A percentile compares a stretch with the other conserved stretches of the same genome.
phyloP scores from a whole-genome alignment of 2,329 filamentous ascomycete genomes.

The Zymoseptoria pseudotritici region DNA sequence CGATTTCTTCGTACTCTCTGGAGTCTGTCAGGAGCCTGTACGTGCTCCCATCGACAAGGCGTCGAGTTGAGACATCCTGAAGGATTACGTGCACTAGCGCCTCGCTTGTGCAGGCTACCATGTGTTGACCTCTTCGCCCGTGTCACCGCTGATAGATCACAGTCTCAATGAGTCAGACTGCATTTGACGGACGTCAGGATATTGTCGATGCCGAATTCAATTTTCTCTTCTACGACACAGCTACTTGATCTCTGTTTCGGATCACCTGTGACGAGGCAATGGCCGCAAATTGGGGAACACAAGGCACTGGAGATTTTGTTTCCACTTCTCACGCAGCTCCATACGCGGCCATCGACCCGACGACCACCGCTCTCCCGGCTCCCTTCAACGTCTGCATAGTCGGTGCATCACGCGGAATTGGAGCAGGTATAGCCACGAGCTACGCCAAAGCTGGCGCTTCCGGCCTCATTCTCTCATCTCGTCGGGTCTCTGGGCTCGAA shows the following conservation, averaged over 20 bases:
- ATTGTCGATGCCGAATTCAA: too few species aligned
- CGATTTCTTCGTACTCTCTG: too few species aligned
- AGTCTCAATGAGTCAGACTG: too few species aligned
- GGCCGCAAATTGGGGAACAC: constrained; percentile 10
- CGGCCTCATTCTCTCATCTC: constrained; percentile 30
- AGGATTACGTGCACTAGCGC: too few species aligned
- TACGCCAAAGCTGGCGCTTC: constrained; percentile 31
- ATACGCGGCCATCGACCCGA: constrained; percentile 5
- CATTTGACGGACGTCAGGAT: too few species aligned
- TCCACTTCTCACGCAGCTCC: constrained; percentile 8
- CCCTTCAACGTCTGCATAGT: constrained; percentile 30
- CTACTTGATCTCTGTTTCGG: neutral
- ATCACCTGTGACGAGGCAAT: neutral
- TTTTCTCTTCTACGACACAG: neutral
- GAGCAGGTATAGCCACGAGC: constrained; percentile 27
- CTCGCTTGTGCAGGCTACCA: too few species aligned
- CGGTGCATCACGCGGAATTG: constrained; percentile 31
- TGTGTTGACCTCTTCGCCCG: too few species aligned
- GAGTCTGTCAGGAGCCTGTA: too few species aligned
- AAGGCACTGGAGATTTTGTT: constrained; percentile 4
- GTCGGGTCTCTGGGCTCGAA: constrained; percentile 25
- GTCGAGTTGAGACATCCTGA: too few species aligned
- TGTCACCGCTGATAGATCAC: too few species aligned
- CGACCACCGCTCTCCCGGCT: constrained; percentile 16
- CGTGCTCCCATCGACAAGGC: too few species aligned